Percentiles rank a stretch among this genome's conserved stretches.
Evolutionary conservation across 768 basidiomycete genomes (phyloP).

Genomic region (Arthromyces matolae): DNA sequence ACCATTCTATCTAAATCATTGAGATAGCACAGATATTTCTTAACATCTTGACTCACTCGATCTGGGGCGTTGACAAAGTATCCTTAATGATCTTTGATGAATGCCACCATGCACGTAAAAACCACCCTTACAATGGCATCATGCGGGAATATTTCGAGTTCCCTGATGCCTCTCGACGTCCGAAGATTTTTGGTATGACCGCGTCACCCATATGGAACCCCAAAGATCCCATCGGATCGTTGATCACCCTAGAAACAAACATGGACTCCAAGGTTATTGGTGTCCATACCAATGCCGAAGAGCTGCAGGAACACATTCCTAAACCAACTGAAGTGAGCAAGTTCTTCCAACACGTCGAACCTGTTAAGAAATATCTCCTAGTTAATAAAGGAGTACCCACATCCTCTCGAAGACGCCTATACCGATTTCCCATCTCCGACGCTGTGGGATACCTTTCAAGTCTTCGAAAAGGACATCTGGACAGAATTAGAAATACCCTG

Average conservation of each 20-base stretch:
- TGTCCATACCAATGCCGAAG: constrained; percentile 65
- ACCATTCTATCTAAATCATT: background rate
- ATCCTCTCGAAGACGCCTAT: constrained; percentile 45
- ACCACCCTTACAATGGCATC: constrained; percentile 75
- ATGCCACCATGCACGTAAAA: constrained; percentile 74
- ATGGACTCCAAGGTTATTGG: constrained; percentile 72
- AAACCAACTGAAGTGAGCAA: constrained; percentile 66
- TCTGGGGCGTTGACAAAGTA: constrained; percentile 69
- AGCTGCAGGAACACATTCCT: constrained; percentile 59
- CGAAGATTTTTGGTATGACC: constrained; percentile 91
- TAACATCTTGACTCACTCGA: constrained; percentile 75
- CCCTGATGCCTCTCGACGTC: constrained; percentile 41
- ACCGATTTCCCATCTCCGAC: constrained; percentile 52
- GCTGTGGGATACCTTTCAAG: constrained; percentile 32
- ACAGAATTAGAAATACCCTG: constrained; percentile 52
- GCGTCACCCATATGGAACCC: constrained; percentile 87
- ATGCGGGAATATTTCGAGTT: constrained; percentile 64
- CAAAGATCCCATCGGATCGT: constrained; percentile 59
- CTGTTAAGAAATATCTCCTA: too few species aligned
- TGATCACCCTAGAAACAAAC: constrained; percentile 63
- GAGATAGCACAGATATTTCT: constrained; percentile 74
- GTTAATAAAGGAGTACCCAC: constrained; percentile 55
- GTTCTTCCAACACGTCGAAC: too few species aligned
- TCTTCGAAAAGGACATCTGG: constrained; percentile 42
- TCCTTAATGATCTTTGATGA: constrained; percentile 78